phyloP scores from a whole-genome alignment of 1,284 basidiomycete genomes.

The Sanghuangporus baumii region DNA sequence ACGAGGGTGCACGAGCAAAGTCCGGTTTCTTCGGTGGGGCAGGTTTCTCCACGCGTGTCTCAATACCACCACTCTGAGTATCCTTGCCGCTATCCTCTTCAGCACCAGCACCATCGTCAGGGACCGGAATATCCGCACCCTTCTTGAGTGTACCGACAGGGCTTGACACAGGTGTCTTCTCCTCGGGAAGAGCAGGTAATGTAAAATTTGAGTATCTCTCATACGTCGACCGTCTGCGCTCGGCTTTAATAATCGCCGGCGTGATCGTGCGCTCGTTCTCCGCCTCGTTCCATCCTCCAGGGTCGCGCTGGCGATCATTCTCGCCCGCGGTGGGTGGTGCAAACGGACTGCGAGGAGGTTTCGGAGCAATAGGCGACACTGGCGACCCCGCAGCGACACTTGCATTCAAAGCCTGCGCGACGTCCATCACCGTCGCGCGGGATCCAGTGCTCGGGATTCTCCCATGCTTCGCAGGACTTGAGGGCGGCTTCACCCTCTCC shows the following conservation, averaged over 20 bases:
- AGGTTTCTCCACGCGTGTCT: conserved; percentile 9
- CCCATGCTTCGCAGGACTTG: conserved; percentile 32
- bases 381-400: conserved; percentile 7
- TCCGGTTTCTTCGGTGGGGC: conserved; percentile 3
- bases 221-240: conserved; percentile 60
- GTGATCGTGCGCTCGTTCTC: conserved; percentile 15
- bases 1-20: conserved; percentile 2
- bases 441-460: conserved; percentile 65
- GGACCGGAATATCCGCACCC: conserved; percentile 22
- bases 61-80: conserved; percentile 7
- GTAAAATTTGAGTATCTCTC: conserved; percentile 58
- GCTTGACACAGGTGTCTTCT: conserved; percentile 51
- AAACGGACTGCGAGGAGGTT: not conserved
- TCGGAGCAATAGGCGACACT: conserved; percentile 8
- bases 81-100: not conserved
- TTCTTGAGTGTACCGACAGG: conserved; percentile 50
- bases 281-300: conserved; percentile 23
- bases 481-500: conserved; percentile 19
- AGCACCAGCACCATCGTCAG: conserved; percentile 12
- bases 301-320: conserved; percentile 12
- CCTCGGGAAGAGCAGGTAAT: conserved; percentile 63
- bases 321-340: conserved; percentile 11
- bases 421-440: conserved; percentile 69
- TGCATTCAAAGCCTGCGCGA: conserved; percentile 50
- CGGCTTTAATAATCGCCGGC: conserved; percentile 25